Evolutionary conservation across 2,329 filamentous ascomycete genomes (phyloP).

Genomic region (Colletotrichum sp.): DNA sequence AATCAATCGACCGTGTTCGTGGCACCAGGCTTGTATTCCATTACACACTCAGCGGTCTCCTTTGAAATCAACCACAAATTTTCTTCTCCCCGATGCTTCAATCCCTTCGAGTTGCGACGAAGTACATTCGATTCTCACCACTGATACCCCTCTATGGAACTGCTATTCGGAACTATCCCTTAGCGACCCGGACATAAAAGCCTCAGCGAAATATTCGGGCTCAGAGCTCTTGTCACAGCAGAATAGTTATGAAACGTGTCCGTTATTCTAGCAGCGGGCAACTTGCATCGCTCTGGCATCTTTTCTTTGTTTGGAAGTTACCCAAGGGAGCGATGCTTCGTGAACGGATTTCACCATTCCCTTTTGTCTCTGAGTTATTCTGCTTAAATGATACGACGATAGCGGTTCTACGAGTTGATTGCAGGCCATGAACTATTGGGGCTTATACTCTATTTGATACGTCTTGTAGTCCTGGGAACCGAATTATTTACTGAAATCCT

Average conservation of each 20-base stretch:
- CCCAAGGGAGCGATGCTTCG: no score
- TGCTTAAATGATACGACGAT: no score
- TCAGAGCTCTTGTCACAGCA: background rate
- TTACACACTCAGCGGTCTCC: background rate
- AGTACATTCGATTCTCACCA: background rate
- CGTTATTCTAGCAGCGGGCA: background rate
- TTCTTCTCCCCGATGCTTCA: background rate
- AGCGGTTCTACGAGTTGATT: no score
- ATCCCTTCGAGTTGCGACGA: background rate
- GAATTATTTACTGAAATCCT: no score
- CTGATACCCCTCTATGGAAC: background rate
- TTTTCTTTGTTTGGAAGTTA: background rate
- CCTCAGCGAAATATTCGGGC: background rate
- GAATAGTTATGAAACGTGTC: background rate
- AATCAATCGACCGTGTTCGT: background rate
- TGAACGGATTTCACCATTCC: no score
- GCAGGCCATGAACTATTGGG: no score
- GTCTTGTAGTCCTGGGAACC: no score
- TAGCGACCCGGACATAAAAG: background rate
- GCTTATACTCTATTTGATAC: no score
- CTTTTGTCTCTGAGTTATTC: no score
- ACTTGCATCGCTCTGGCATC: background rate
- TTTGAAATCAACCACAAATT: rapidly evolving
- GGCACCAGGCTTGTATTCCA: background rate
- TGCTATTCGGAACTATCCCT: no score